A percentile compares a stretch with the other conserved stretches of the same genome.
Evolutionary conservation across 1,284 basidiomycete species (phyloP).

Genomic region (Pascua guehoae): DNA sequence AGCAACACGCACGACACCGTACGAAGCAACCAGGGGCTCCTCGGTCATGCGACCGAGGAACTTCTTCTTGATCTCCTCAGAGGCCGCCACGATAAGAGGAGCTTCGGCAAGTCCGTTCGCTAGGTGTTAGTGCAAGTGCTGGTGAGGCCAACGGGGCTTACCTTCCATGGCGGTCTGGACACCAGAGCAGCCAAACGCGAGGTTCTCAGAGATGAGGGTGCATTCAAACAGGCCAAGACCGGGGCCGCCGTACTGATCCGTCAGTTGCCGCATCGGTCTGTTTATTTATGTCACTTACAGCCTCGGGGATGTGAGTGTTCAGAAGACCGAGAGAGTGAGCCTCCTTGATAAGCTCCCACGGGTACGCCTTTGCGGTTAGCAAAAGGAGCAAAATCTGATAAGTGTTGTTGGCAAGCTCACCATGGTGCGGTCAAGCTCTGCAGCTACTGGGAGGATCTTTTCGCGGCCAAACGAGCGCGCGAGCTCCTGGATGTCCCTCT

Average conservation of each 20-base stretch:
- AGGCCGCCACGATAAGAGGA: constrained; percentile 54
- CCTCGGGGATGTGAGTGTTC: constrained; percentile 53
- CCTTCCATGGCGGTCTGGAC: constrained; percentile 54
- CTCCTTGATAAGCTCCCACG: constrained; percentile 56
- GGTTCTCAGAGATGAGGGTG: constrained; percentile 52
- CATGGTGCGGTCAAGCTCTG: constrained; percentile 52
- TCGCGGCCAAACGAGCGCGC: constrained; percentile 53
- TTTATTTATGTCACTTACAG: constrained; percentile 26
- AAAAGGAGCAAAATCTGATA: not conserved
- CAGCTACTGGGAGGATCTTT: constrained; percentile 54
- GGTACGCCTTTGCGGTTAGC: constrained; percentile 47
- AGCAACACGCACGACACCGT: constrained; percentile 48
- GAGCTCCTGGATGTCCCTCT: constrained; percentile 49
- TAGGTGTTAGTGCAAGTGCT: constrained; percentile 4
- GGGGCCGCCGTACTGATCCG: constrained; percentile 53
- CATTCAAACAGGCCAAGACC: constrained; percentile 54
- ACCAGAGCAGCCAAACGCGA: constrained; percentile 57
- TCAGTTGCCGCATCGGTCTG: too few species aligned
- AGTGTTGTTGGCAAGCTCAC: constrained; percentile 17
- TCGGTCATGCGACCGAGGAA: constrained; percentile 59
- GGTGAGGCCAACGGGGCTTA: constrained; percentile 10
- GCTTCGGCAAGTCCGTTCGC: constrained; percentile 56
- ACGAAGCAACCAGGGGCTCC: constrained; percentile 56
- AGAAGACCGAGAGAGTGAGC: constrained; percentile 53
- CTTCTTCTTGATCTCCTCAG: constrained; percentile 54